These are phyloP conservation scores for Poa annua DNA, from an alignment of 176 grass and related monocot genomes.

Conservation along the genomic window DNA sequence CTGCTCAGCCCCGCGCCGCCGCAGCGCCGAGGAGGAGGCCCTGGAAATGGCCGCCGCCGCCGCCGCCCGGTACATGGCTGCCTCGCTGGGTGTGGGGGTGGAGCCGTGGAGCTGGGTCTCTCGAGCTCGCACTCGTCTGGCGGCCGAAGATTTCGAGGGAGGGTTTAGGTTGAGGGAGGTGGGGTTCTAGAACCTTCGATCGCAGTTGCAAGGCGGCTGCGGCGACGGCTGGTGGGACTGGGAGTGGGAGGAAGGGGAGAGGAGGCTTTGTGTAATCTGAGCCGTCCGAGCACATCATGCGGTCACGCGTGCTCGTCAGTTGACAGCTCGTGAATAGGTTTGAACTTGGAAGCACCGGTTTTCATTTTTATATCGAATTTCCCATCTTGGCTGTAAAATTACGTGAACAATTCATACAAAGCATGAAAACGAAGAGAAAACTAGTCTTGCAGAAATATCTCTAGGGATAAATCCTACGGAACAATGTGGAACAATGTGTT, in stretches of 20 bases:
- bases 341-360: no score
- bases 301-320: neutral
- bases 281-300: neutral
- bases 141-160: neutral
- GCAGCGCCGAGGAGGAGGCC: conserved; percentile 49
- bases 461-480: no score
- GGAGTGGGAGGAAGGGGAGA: neutral
- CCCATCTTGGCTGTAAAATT: no score
- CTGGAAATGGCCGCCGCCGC: conserved; percentile 55
- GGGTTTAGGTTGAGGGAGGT: neutral
- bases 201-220: neutral
- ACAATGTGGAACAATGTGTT: no score
- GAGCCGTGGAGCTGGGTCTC: conserved; percentile 3
- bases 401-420: no score
- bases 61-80: conserved; percentile 53
- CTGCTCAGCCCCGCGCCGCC: conserved; percentile 48
- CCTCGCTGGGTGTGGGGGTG: neutral
- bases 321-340: no score
- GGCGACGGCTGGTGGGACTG: neutral
- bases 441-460: no score
- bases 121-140: neutral
- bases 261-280: neutral
- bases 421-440: no score
- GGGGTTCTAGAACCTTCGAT: conserved; percentile 32
- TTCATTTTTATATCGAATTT: no score